Conservation (phyloP, 306 rosid species). For the Mimosa pudica region DNA sequence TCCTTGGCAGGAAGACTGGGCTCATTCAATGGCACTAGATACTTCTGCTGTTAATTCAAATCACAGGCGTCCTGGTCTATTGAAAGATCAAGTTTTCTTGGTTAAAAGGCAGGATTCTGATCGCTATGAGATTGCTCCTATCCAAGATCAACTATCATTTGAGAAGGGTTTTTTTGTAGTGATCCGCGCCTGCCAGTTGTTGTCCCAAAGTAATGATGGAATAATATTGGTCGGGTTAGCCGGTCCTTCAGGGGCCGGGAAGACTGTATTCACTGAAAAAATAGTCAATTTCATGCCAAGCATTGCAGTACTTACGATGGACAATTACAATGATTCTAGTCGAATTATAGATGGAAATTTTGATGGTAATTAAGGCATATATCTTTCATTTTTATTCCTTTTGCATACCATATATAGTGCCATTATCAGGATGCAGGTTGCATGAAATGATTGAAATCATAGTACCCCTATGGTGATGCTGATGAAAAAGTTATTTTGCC, state of each 20-base stretch:
- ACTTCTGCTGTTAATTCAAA: conserved; percentile 13
- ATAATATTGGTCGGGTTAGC: conserved; percentile 19
- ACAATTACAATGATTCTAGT: conserved; percentile 19
- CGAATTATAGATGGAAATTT: conserved; percentile 18
- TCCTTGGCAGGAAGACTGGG: background rate
- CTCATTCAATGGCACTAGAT: conserved; percentile 14
- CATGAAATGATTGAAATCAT: background rate
- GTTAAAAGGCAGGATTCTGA: conserved; percentile 6
- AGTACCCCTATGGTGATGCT: background rate
- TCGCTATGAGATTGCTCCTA: conserved; percentile 13
- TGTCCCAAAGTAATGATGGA: conserved; percentile 21
- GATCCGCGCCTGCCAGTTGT: conserved; percentile 15
- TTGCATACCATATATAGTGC: background rate
- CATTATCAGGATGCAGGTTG: background rate
- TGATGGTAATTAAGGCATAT: conserved; percentile 14
- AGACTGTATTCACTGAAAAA: conserved; percentile 10
- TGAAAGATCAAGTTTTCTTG: conserved; percentile 19
- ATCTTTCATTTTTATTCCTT: conserved; percentile 6
- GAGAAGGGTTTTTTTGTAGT: conserved; percentile 15
- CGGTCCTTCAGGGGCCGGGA: conserved; percentile 24
- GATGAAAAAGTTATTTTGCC: background rate
- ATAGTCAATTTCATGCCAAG: conserved; percentile 18
- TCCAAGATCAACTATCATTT: conserved; percentile 18
- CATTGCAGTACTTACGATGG: conserved; percentile 17
- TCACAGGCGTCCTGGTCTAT: conserved; percentile 2